Percentiles rank a stretch among this genome's conserved stretches.
Conservation (phyloP, 257 asterid species). For the Scutellaria galericulata region DNA sequence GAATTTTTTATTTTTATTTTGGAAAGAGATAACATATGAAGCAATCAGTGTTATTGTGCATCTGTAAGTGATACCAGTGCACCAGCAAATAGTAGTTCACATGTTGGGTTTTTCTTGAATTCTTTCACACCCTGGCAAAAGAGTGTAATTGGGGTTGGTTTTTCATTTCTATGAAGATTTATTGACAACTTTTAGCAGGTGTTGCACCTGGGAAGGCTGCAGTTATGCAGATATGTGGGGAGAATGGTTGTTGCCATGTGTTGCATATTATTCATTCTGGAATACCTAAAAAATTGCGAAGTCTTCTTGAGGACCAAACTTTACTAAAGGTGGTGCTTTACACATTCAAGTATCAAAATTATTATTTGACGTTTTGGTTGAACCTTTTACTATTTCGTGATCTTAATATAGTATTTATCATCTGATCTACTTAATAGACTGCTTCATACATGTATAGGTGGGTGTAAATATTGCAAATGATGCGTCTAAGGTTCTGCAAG, state of each 20-base stretch:
- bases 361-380: constrained; percentile 18
- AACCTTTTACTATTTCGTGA: constrained; percentile 3
- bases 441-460: constrained; percentile 58
- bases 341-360: constrained; percentile 7
- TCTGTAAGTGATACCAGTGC: constrained; percentile 22
- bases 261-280: constrained; percentile 82
- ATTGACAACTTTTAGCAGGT: constrained; percentile 53
- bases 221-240: constrained; percentile 89
- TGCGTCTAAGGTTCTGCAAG: constrained; percentile 59
- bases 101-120: constrained; percentile 1
- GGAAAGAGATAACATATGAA: neutral
- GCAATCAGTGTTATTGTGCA: neutral
- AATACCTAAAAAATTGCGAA: constrained; percentile 64
- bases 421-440: constrained; percentile 16
- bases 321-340: constrained; percentile 64
- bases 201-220: constrained; percentile 86
- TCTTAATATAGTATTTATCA: constrained; percentile 12
- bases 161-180: constrained; percentile 31
- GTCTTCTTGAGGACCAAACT: constrained; percentile 73
- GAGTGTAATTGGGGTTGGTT: neutral
- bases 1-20: neutral
- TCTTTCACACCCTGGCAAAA: neutral
- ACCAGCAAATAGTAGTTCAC: neutral
- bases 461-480: constrained; percentile 76
- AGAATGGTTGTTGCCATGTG: constrained; percentile 62